Base-by-base conservation (phyloP, 73 alveolate species). In the Paramecium bursaria region DNA sequence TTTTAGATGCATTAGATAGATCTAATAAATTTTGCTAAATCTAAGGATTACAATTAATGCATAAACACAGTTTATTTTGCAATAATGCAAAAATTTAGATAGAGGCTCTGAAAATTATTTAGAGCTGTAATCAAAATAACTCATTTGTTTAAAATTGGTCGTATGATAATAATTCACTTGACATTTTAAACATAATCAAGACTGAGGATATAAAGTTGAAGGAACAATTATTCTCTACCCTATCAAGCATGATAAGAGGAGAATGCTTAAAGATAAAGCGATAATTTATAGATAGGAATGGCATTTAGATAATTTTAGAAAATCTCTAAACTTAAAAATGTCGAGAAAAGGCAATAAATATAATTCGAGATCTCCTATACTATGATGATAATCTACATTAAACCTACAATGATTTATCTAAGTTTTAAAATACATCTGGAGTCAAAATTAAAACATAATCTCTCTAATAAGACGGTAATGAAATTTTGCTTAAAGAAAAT, bases 1-100 rank as follows among this genome's bases (percentile, higher is more conserved):
- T 79, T 23, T 61, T 79, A 39, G 89, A 79, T 79, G 75, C 74
- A 21, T 50, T 76, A n/a, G 88, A 76, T 35, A 76, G 74, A 42
- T 80, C 89, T 11, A 73, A 79, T 79, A 48, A 50, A 39, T 79
- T 79, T 3, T 79, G 76, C 50, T 39, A 79, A 26, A 17, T 79
- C 15, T 80, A 73, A 17, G 89, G 89, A 3, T 54, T 79, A 51
- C 46, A 19, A 3, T 23, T 53, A 9, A 61, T 79, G 50, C 35
- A 35, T 61, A 79, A 50, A 13, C 54, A 79, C 29, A 42, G 17
- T 39, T 3, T 19, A 14, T 7, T 54, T 13, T 53, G 76, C 0
- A 79, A 79, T 21, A 53, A 49, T 79, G 74, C 61, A 11, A 49
- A 73, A 7, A 73, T 79, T 9, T 31, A 54, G 35, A 50, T 42